Conservation (phyloP, 2,329 filamentous ascomycete genomes). For the Annulohypoxylon truncatum region DNA sequence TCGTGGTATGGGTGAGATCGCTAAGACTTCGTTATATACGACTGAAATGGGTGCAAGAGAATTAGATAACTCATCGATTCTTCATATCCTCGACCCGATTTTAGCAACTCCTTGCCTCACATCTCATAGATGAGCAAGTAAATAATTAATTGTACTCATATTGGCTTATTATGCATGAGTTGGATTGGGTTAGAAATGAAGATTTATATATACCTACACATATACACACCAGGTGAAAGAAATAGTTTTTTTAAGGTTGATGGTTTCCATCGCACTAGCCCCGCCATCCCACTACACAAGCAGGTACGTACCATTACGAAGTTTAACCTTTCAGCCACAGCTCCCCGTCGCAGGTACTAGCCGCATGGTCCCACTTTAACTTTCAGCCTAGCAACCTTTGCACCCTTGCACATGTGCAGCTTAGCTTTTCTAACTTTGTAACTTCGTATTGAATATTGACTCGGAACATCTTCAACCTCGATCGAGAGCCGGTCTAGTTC, state of each 20-base stretch:
- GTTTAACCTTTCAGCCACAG: neutral
- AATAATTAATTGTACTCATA: neutral
- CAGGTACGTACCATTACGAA: neutral
- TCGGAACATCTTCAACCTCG: constrained; percentile 5
- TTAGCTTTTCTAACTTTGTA: neutral
- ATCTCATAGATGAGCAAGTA: too few species aligned
- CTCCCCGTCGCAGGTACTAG: neutral
- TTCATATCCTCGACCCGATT: neutral
- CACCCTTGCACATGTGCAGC: neutral
- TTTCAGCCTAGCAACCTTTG: neutral
- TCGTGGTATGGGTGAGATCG: neutral
- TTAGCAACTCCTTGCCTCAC: neutral
- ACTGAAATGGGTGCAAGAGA: neutral
- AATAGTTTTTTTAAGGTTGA: neutral
- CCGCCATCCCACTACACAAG: neutral
- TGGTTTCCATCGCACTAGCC: neutral
- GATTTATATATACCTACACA: neutral
- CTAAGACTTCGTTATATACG: neutral
- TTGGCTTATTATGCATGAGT: neutral
- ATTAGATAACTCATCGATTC: neutral
- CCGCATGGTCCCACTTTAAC: constrained; percentile 2
- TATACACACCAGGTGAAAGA: neutral
- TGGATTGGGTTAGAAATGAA: neutral
- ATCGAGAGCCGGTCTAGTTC: neutral
- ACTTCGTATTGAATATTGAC: neutral